These are phyloP conservation scores for Podila epicladia DNA, from an alignment of 192 early-diverging fungal genomes.

Conservation along the genomic window DNA sequence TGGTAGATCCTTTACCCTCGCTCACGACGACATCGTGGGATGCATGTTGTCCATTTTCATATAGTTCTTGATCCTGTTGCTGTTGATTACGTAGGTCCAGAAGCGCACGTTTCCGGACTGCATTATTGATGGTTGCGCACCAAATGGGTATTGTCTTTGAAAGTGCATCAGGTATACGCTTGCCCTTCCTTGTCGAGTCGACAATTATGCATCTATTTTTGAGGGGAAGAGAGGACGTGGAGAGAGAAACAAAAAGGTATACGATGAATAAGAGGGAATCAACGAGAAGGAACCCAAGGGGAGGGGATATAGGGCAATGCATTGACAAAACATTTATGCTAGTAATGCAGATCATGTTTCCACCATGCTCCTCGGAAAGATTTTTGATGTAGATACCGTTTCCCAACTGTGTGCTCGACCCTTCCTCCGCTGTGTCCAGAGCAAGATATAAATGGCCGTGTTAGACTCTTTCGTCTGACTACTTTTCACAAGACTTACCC, in stretches of 20 bases:
- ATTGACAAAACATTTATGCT: too few relatives aligned
- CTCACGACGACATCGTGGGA: too few relatives aligned
- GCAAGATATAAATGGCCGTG: not conserved
- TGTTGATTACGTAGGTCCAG: not conserved
- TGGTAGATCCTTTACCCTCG: too few relatives aligned
- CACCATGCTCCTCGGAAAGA: too few relatives aligned
- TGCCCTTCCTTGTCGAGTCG: slow-evolving; percentile 88
- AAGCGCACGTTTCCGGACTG: slow-evolving; percentile 40
- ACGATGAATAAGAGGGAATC: too few relatives aligned
- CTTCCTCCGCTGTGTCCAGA: not conserved
- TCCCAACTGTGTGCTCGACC: too few relatives aligned
- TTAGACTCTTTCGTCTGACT: not conserved
- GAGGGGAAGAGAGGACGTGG: not conserved
- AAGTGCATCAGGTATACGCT: slow-evolving; percentile 84
- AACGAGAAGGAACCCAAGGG: too few relatives aligned
- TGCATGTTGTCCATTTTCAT: not conserved
- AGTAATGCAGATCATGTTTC: too few relatives aligned
- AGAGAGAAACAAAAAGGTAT: not conserved
- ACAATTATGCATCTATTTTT: slow-evolving; percentile 80
- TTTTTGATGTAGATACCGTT: too few relatives aligned
- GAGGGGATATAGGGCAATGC: not conserved
- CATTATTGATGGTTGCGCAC: slow-evolving; percentile 81
- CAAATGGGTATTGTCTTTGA: slow-evolving; percentile 92
- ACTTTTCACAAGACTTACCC: slow-evolving; percentile 59
- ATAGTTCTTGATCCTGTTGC: not conserved